phyloP scores from a whole-genome alignment of 441 rosid genomes.

The Omphalea diandra region DNA sequence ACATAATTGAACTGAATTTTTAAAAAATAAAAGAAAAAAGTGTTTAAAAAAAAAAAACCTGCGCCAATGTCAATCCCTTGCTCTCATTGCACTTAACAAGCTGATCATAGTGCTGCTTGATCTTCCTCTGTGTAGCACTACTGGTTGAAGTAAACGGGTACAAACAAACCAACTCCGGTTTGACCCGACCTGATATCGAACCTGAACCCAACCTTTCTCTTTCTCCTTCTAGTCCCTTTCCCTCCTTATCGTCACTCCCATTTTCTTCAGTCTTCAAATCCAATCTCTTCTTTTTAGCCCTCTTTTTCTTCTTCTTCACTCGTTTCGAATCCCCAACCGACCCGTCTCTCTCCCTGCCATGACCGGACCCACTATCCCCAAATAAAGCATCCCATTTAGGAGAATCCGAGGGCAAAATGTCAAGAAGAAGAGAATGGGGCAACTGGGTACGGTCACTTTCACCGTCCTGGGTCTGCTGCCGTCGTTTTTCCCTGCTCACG shows the following conservation, averaged over 20 bases:
- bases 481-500: slow-evolving; percentile 24
- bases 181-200: slow-evolving; percentile 29
- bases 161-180: slow-evolving; percentile 65
- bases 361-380: slow-evolving; percentile 27
- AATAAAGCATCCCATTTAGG: slow-evolving; percentile 34
- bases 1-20: background rate
- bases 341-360: slow-evolving; percentile 22
- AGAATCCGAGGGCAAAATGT: slow-evolving; percentile 52
- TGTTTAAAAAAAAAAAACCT: slow-evolving; percentile 50
- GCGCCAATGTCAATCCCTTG: slow-evolving; percentile 70
- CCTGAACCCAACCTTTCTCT: slow-evolving; percentile 21
- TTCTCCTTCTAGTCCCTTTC: slow-evolving; percentile 25
- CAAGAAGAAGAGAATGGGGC: slow-evolving; percentile 54
- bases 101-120: slow-evolving; percentile 81
- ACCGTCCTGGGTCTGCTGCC: slow-evolving; percentile 18
- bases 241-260: slow-evolving; percentile 34
- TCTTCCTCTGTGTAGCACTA: slow-evolving; percentile 92
- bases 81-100: slow-evolving; percentile 66
- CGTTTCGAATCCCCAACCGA: slow-evolving; percentile 34
- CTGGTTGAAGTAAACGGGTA: slow-evolving; percentile 79
- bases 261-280: slow-evolving; percentile 34
- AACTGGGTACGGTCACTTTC: slow-evolving; percentile 35
- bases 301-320: slow-evolving; percentile 48
- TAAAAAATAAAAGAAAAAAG: background rate
- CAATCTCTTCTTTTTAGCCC: slow-evolving; percentile 51